Percentiles rank a stretch among this genome's conserved stretches.
Conservation (phyloP, 306 rosid genomes). For the Acacia acuminata region DNA sequence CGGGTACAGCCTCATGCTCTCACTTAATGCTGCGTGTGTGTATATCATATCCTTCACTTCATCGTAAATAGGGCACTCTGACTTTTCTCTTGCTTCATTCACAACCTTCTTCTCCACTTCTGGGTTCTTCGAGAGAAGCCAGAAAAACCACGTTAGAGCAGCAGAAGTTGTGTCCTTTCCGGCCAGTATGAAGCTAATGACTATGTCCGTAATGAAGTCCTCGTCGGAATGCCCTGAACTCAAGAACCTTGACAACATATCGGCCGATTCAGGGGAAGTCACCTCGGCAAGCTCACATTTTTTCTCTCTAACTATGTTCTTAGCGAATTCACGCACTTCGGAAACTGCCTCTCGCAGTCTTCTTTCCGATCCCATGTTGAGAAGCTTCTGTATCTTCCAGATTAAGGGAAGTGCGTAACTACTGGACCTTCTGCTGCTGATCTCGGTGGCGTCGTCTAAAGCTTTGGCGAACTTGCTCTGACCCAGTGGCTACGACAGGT, state of each 20-base stretch:
- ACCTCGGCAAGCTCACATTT: conserved; percentile 31
- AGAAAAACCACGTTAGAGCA: conserved; percentile 53
- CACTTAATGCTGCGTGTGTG: conserved; percentile 56
- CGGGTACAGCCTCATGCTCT: conserved; percentile 62
- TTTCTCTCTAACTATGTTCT: conserved; percentile 31
- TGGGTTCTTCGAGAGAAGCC: conserved; percentile 47
- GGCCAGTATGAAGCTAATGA: conserved; percentile 54
- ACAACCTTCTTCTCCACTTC: conserved; percentile 21
- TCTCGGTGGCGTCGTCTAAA: background rate
- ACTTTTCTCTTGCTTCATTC: conserved; percentile 25
- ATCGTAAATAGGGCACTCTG: conserved; percentile 21
- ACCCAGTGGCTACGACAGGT: conserved; percentile 55
- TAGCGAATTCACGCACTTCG: conserved; percentile 42
- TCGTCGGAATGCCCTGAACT: conserved; percentile 34
- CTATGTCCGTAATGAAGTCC: conserved; percentile 34
- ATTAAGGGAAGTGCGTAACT: background rate
- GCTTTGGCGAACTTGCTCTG: conserved; percentile 41
- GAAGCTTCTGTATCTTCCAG: background rate
- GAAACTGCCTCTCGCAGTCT: conserved; percentile 11
- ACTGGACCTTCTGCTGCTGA: background rate
- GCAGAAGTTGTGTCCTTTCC: conserved; percentile 55
- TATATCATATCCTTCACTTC: conserved; percentile 50
- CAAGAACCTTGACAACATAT: conserved; percentile 45
- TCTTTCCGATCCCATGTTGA: conserved; percentile 39
- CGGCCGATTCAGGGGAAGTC: conserved; percentile 30